Evolutionary conservation across 352 stramenopile species (phyloP), one percentile per base, ranked within the genome.

Genomic region (Globisporangium radiosum): DNA sequence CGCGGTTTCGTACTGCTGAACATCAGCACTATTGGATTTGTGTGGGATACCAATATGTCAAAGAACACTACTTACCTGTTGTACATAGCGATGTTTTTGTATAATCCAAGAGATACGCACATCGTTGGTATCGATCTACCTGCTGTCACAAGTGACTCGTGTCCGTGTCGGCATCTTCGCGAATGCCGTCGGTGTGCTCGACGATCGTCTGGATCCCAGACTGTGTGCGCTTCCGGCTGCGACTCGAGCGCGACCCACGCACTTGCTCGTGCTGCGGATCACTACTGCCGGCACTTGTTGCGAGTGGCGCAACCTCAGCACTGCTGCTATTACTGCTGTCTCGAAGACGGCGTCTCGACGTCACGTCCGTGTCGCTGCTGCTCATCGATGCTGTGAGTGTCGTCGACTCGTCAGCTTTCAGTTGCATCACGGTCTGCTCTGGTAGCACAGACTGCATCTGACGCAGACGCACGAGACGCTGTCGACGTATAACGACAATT

Each of bases 401-500:
- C 19, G 44, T 52, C 7, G n/a, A 10, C 52, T 53, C 36, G 10
- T 55, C 52, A 2, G 7, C 11, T 8, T 52, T 25, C n/a, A 62
- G 47, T 4, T 43, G 52, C 7, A 19, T 47, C 15, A 40, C 15
- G 0, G 37, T 45, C n/a, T 52, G 55, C 8, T 63, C 52, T 6
- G 69, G 69, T 44, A 67, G 58, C 54, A 74, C 66, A 14, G 51
- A 65, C 10, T 66, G 64, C 3, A 66, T 39, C 33, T 52, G 69
- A 9, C 44, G 62, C 14, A 76, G 25, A 17, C 60, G 53, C 42
- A 69, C 38, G 7, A 66, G 38, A 19, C 64, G 59, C n/a, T 58
- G 59, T 42, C 66, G 53, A 9, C 54, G 62, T 3, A 40, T 11
- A 14, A 60, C 60, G 19, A 77, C 39, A 25, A 65, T 39, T 7